Evolutionary conservation across 345 rosid genomes (phyloP), one percentile per base, ranked within the genome.

Genomic region (Microthlaspi erraticum): DNA sequence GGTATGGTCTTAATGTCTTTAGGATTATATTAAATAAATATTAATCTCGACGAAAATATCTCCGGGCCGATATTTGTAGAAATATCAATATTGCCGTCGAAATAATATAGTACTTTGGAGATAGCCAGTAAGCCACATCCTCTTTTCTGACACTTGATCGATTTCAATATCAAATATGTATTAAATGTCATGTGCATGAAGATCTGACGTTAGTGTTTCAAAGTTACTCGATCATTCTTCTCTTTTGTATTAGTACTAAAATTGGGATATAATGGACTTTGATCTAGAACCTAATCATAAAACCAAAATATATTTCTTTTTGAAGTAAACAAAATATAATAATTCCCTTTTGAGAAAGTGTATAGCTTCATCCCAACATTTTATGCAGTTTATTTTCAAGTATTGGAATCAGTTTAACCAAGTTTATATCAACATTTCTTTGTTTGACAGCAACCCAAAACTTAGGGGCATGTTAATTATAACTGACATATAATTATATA

Each of bases 131-230:
- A 48, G 53, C 26, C 20, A 46, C 20, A 37, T 38, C 26, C 10
- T 38, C 0, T 4, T 51, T 38, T 39, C 13, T 68, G 72, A 55
- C 63, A 55, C 44, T 26, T 26, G 29, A 26, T 26, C 36, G 53
- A 67, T 54, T 67, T 68, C 44, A 33, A 13, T 43, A 54, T 44
- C 44, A 56, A 52, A 65, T 65, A 44, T 46, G 41, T 43, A 16
- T 66, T 66, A 32, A 55, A 39, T 55, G 36, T 42, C 53, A 42
- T 42, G n/a, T 54, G 43, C 33, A 66, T 52, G 2, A 20, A 50
- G 46, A 50, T 65, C 14, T 36, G 29, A 26, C 29, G 14, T 65
- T 11, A 34, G 20, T 8, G 23, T 17, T 46, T 17, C 56, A 48
- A 45, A 46, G 55, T 48, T 46, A 46, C 51, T 26, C 29, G 29